A percentile compares a stretch with the other conserved stretches of the same genome.
Conservation (phyloP, 257 asterid genomes). For the Leptodermis oblonga region DNA sequence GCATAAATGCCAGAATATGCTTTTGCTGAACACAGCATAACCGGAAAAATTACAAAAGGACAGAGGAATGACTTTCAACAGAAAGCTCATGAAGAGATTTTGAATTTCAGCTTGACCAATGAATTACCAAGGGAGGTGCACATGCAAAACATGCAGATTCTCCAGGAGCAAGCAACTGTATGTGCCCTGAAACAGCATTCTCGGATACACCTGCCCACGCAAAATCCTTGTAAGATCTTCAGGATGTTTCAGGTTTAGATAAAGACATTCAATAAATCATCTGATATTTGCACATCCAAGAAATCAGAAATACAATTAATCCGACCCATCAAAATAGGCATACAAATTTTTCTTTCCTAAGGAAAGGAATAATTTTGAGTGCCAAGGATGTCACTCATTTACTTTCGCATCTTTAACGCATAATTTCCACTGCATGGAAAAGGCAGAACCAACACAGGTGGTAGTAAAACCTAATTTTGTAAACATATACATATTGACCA, state of each 20-base stretch:
- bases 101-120: background rate
- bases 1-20: background rate
- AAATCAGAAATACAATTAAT: background rate
- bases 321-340: background rate
- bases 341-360: background rate
- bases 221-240: conserved; percentile 15
- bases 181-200: conserved; percentile 98
- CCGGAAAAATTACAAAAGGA: background rate
- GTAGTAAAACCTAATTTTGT: background rate
- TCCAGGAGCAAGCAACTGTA: conserved; percentile 91
- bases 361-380: background rate
- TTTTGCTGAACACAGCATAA: background rate
- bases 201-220: conserved; percentile 81
- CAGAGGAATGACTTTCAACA: background rate
- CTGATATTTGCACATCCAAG: background rate
- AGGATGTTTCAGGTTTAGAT: background rate
- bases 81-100: background rate
- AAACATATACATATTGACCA: background rate
- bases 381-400: background rate
- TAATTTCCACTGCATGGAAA: background rate
- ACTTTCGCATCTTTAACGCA: background rate
- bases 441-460: background rate
- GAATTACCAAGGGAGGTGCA: conserved; percentile 93
- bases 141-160: conserved; percentile 99
- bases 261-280: background rate